Base-by-base conservation (phyloP, 371 early-diverging fungal species). In the Mucor mucedo region DNA sequence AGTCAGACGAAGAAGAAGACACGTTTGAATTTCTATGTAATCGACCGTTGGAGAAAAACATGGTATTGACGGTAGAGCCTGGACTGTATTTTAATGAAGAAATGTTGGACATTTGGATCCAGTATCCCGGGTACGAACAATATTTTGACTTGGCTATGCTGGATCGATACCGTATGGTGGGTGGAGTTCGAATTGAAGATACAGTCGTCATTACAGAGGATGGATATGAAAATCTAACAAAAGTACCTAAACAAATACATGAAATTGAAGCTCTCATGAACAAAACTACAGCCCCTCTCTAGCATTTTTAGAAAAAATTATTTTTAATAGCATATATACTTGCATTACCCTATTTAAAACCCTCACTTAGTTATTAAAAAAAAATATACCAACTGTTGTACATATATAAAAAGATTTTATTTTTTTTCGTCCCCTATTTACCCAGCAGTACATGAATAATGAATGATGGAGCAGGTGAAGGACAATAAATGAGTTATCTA, bases 151-250 rank as follows among this genome's bases (percentile, higher is more conserved):
- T 87, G 68, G 86, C 85, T 29, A 71, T 79, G 2, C 70, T 93
- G 2, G 79, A 83, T 35, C 73, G 80, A 30, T 93, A 91, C 71
- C 67, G 79, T 52, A 60, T 62, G 21, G 91, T 95, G 13, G 97
- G 97, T 52, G 97, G 97, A 57, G 94, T 96, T 40, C 84, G 95
- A 42, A 94, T 96, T 54, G 97, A 96, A 73, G 95, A 95, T 71
- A 91, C 91, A 33, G 87, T 96, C 9, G 84, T 90, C 8, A 87
- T 93, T 13, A 90, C 89, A 14, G 80, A 83, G 47, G 60, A 79
- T 38, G 91, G 92, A n/a, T 64, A 81, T 60, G 86, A 87, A 56
- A 93, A 93, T 72, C 71, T 93, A 56, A 93, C 93, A 45, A 75
- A 69, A 40, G 89, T 75, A 5, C 90, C 89, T 28, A 91, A 91